A percentile compares a stretch with the other conserved stretches of the same genome.
Evolutionary conservation across 139 green algal species (phyloP).

Genomic region (Micromonas pusilla): DNA sequence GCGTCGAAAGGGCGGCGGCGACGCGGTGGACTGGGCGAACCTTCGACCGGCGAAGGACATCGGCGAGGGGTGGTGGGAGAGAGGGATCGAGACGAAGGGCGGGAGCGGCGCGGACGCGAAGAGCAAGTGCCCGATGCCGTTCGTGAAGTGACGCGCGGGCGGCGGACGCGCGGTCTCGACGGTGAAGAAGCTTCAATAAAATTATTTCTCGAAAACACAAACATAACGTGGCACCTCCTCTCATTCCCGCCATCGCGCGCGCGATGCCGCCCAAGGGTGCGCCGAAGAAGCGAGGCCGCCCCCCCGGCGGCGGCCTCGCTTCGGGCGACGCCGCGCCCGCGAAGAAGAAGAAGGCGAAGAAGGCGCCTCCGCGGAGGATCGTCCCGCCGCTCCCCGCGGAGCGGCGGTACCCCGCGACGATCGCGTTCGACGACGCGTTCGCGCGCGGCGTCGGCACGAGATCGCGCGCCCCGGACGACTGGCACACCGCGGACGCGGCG

Average conservation of each 20-base stretch:
- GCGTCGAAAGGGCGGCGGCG: background rate
- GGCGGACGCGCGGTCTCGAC: too few relatives aligned
- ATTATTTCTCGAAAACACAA: too few relatives aligned
- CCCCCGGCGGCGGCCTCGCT: too few relatives aligned
- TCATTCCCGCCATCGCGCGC: too few relatives aligned
- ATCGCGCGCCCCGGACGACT: background rate
- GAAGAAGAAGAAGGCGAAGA: background rate
- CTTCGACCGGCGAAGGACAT: background rate
- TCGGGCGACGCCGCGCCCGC: too few relatives aligned
- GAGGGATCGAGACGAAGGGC: background rate
- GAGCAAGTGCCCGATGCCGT: background rate
- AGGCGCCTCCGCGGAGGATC: too few relatives aligned
- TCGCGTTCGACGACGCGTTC: background rate
- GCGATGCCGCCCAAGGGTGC: too few relatives aligned
- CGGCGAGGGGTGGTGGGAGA: slow-evolving; percentile 1
- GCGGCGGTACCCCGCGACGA: background rate
- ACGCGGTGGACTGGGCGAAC: slow-evolving; percentile 8
- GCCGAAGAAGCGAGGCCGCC: background rate
- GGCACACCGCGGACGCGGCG: background rate
- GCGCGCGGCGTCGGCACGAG: too few relatives aligned
- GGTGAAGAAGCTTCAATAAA: too few relatives aligned
- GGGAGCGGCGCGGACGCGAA: too few relatives aligned
- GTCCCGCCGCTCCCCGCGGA: background rate
- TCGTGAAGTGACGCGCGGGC: background rate
- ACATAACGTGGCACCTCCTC: too few relatives aligned